phyloP scores from a whole-genome alignment of 1,284 basidiomycete species.

The Spongispora temasekensis region DNA sequence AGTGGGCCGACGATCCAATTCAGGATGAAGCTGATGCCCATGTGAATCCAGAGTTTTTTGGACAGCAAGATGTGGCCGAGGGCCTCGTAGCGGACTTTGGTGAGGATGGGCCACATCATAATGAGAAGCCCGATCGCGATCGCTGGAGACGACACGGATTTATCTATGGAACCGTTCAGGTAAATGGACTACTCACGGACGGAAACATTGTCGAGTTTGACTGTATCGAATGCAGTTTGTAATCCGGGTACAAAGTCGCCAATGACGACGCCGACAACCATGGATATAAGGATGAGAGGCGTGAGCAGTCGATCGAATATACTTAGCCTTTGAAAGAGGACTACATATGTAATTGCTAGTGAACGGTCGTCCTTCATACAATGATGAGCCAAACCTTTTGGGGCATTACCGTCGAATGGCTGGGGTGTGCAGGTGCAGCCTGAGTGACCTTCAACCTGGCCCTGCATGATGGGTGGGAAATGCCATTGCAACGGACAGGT shows the following conservation, averaged over 20 bases:
- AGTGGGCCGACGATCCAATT: conserved; percentile 86
- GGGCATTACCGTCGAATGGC: neutral
- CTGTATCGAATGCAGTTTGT: conserved; percentile 54
- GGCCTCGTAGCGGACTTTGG: conserved; percentile 79
- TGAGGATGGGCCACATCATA: conserved; percentile 91
- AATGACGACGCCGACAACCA: conserved; percentile 81
- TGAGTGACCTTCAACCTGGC: neutral
- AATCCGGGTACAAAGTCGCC: conserved; percentile 62
- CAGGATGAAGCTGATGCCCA: conserved; percentile 69
- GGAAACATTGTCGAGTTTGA: conserved; percentile 55
- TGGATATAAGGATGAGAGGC: conserved; percentile 70
- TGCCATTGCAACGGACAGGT: neutral
- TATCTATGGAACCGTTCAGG: conserved; percentile 6
- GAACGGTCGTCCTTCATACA: neutral
- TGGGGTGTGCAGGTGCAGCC: neutral
- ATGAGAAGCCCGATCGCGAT: conserved; percentile 78
- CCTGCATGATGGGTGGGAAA: neutral
- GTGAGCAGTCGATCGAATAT: conserved; percentile 72
- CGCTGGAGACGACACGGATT: conserved; percentile 41
- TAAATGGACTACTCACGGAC: conserved; percentile 48
- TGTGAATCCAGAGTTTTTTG: conserved; percentile 60
- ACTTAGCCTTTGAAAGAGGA: conserved; percentile 47
- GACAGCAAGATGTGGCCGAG: conserved; percentile 62
- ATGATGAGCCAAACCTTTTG: conserved; percentile 8
- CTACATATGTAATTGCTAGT: conserved; percentile 32